Conservation (phyloP, 768 basidiomycete species). For the Phlebiopsis flavidoalba region DNA sequence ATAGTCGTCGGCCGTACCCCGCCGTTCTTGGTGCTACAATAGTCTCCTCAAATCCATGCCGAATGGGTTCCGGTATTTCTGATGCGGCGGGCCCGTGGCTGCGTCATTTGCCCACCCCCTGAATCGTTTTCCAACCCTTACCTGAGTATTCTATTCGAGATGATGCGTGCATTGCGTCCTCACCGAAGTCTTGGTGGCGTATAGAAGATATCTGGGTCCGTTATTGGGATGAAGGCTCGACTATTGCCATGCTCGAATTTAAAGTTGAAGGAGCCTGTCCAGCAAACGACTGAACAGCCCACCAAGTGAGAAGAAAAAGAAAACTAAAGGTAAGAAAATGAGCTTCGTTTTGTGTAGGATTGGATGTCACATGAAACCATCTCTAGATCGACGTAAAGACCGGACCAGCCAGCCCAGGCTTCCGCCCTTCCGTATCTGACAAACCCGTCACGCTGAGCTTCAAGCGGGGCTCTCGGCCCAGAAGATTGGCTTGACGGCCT, state of each 20-base stretch:
- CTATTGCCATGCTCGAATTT: constrained; percentile 70
- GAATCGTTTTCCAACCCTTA: constrained; percentile 84
- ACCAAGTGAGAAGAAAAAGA: constrained; percentile 55
- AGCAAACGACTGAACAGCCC: constrained; percentile 28
- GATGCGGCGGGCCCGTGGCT: constrained; percentile 83
- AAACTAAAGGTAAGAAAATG: constrained; percentile 41
- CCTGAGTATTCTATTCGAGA: constrained; percentile 71
- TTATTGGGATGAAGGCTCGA: constrained; percentile 92
- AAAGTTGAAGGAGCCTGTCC: constrained; percentile 61
- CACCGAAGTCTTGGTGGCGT: constrained; percentile 59
- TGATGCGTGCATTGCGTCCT: constrained; percentile 69
- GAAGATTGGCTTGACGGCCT: constrained; percentile 15
- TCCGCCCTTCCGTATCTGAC: constrained; percentile 70
- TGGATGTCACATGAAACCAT: not conserved
- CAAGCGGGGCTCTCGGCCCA: constrained; percentile 27
- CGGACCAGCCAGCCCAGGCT: constrained; percentile 41
- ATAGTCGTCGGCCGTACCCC: constrained; percentile 81
- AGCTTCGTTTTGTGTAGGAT: not conserved
- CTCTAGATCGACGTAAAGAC: constrained; percentile 4
- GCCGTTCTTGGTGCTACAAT: constrained; percentile 80
- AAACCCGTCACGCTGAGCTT: constrained; percentile 81
- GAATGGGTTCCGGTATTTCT: constrained; percentile 88
- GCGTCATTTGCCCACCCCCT: constrained; percentile 88
- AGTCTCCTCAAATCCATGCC: constrained; percentile 85
- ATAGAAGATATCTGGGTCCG: constrained; percentile 69